phyloP scores from a whole-genome alignment of 345 rosid genomes.

The Euphorbia peplus region DNA sequence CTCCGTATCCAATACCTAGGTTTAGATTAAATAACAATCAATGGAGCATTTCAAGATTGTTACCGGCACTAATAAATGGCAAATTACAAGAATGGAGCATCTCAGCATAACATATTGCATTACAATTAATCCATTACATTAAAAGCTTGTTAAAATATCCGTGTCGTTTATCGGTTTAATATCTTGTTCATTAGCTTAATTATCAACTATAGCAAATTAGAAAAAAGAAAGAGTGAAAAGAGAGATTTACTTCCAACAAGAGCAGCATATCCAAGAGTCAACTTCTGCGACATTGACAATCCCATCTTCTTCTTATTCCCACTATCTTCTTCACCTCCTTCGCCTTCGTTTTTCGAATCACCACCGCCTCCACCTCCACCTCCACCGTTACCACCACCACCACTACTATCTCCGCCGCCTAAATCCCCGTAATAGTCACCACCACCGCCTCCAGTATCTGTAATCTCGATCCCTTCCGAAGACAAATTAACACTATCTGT shows the following conservation, averaged over 20 bases:
- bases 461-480: constrained; percentile 27
- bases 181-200: no score
- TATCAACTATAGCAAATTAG: not conserved
- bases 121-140: not conserved
- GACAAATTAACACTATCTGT: constrained; percentile 24
- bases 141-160: no score
- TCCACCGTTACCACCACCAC: constrained; percentile 2
- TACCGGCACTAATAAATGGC: no score
- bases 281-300: constrained; percentile 60
- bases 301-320: constrained; percentile 36
- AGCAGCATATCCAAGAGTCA: constrained; percentile 59
- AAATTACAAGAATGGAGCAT: no score
- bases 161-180: no score
- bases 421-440: constrained; percentile 15
- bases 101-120: not conserved
- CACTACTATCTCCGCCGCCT: constrained; percentile 14
- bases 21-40: not conserved
- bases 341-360: constrained; percentile 25
- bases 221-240: not conserved
- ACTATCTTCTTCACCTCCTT: constrained; percentile 34
- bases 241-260: constrained; percentile 59
- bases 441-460: constrained; percentile 20
- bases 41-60: constrained; percentile 3
- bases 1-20: not conserved
- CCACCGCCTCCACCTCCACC: constrained; percentile 22